A percentile compares a stretch with the other conserved stretches of the same genome.
Evolutionary conservation across 176 grass and related monocot genomes (phyloP).

Genomic region (Canna indica): DNA sequence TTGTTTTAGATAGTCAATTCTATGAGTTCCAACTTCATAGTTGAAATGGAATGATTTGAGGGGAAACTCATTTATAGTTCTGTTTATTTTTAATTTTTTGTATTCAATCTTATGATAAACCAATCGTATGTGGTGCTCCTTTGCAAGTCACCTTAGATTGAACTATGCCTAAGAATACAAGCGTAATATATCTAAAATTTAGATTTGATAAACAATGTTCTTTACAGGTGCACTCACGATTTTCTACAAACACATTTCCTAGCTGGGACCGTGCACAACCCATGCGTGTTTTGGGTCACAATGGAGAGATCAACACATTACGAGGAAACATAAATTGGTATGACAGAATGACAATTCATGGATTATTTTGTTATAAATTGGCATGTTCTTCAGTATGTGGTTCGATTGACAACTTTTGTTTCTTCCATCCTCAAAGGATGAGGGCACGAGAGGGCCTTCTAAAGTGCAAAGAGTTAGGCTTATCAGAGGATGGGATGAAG

Average conservation of each 20-base stretch:
- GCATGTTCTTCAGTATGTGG: not conserved
- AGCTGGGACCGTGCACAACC: constrained; percentile 98
- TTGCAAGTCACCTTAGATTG: not conserved
- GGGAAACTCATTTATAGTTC: constrained; percentile 74
- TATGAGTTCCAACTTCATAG: not conserved
- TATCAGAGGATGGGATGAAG: constrained; percentile 63
- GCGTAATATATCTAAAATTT: not conserved
- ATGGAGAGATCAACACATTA: constrained; percentile 98
- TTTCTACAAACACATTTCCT: constrained; percentile 96
- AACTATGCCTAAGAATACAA: not conserved
- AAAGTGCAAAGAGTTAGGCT: constrained; percentile 66
- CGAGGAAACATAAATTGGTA: constrained; percentile 96
- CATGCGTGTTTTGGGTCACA: constrained; percentile 92
- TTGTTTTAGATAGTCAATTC: constrained; percentile 45
- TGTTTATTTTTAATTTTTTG: constrained; percentile 50
- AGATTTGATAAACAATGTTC: constrained; percentile 21
- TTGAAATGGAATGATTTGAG: too few relatives aligned
- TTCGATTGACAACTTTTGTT: constrained; percentile 13
- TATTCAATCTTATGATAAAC: constrained; percentile 31
- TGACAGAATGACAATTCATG: not conserved
- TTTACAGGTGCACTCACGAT: constrained; percentile 83
- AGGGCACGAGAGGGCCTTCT: constrained; percentile 89
- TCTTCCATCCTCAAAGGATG: constrained; percentile 47
- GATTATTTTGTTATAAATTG: not conserved
- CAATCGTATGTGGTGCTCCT: not conserved